Evolutionary conservation across 192 early-diverging fungal species (phyloP).

Genomic region (Allomyces javanicus): DNA sequence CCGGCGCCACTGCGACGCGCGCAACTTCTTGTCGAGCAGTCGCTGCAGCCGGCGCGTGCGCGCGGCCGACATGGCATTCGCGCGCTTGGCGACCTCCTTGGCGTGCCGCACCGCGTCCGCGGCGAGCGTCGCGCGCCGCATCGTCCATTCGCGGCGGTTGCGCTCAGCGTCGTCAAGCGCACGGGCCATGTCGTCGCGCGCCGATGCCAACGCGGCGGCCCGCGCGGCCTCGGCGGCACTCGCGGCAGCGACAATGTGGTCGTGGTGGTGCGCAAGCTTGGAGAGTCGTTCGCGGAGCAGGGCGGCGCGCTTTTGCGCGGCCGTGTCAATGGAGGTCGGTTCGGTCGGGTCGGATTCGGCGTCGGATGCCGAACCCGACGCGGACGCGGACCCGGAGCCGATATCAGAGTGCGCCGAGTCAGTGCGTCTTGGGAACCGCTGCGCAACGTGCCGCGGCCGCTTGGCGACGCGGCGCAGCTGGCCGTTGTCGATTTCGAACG

Average conservation of each 20-base stretch:
- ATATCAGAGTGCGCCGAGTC: not conserved
- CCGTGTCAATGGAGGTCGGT: not conserved
- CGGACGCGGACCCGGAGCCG: not conserved
- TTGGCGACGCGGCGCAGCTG: not conserved
- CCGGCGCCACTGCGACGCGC: not conserved
- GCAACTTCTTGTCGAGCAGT: not conserved
- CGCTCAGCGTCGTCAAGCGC: not conserved
- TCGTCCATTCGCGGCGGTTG: not conserved
- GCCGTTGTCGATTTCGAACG: not conserved
- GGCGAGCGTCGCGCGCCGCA: not conserved
- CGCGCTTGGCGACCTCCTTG: not conserved
- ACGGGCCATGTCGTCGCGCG: not conserved
- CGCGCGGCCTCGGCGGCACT: not conserved
- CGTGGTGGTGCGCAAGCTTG: not conserved
- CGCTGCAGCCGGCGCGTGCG: not conserved
- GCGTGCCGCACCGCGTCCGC: not conserved
- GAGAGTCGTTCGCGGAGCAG: not conserved
- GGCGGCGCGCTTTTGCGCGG: not conserved
- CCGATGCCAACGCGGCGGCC: not conserved
- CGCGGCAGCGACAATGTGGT: not conserved
- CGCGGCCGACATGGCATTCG: not conserved
- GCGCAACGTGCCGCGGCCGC: not conserved
- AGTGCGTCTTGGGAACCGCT: not conserved
- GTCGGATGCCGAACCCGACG: not conserved
- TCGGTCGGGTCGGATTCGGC: not conserved